Evolutionary conservation across 192 early-diverging fungal genomes (phyloP), one percentile per base, ranked within the genome.

Genomic region (Mortierella alpina): DNA sequence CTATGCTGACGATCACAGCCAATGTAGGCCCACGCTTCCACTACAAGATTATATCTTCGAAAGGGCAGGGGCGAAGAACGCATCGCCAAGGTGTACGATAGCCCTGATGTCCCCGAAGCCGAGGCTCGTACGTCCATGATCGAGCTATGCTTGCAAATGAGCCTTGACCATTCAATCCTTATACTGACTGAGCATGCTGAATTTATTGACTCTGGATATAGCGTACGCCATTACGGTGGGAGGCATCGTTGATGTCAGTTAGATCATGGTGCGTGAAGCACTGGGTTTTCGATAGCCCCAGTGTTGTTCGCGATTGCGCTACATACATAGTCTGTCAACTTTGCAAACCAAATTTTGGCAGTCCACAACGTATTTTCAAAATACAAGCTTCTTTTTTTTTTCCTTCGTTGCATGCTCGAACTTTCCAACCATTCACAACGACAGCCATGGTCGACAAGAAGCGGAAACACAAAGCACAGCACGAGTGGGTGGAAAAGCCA

Each of bases 41-140:
- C 95, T 12, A 95, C 93, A 6, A 88, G 95, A 17, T 75, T 96
- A 9, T 95, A 88, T 53, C 83, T 96, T 6, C 85, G 92, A 4
- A 96, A 96, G 71, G 95, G 95, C 0, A 85, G 95, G 63, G 94
- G 91, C 3, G 95, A 96, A 47, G 87, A 89, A 44, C 78, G 94
- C 18, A 87, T 96, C 31, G 91, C 90, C 61, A 96, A 96, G 71
- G 86, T 96, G 41, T 96, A 91, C 68, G 95, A 96, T 69, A 90
- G 88, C 14, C 95, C 95, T n/a, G 91, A 93, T 69, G 85, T 95
- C 46, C 92, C 93, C 49, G 89, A 93, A 39, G 84, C 86, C 17
- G 91, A 92, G 55, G 84, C 88, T 23, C 83, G 85, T 85, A 83
- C 72, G 75, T 67, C 2, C 44, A 22, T 6, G 13, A 14, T 15